Evolutionary conservation across 345 rosid species (phyloP), one percentile per base, ranked within the genome.

Genomic region (Populus tremula): DNA sequence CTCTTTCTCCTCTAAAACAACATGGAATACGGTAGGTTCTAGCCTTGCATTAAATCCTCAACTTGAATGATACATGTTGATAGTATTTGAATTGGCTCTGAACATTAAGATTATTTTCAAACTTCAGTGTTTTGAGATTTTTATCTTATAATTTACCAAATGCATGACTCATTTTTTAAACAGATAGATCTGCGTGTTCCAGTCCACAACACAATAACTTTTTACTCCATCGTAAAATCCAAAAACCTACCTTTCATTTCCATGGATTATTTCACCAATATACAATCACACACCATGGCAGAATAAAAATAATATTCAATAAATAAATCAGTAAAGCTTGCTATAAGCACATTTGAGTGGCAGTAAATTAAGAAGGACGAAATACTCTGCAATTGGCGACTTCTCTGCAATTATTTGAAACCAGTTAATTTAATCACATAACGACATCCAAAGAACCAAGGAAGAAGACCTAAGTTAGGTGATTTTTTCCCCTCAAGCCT

Each of bases 21-120:
- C 81, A 87, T 74, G 95, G 77, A 71, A 90, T 89, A 79, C 89
- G 97, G 98, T 93, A 88, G n/a, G 80, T 56, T 73, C 53, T 77
- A 59, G 63, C 39, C 38, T 78, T 27, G 27, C 65, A 41, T 65
- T 23, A 43, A 49, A 73, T n/a, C 67, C 33, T 74, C 29, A 29
- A 14, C 45, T 53, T 71, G 29, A 17, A 49, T 21, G n/a, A 43
- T 27, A 31, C 65, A 31, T 23, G 4, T 64, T 23, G 39, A 23
- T 11, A 12, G 23, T 14, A 27, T 14, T 76, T 67, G 13, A 36
- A 70, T 36, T 20, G 47, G 64, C 49, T 16, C 78, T 8, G 29
- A 9, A 54, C 43, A 38, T 66, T 2, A 33, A 38, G 35, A 53
- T n/a, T n/a, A n/a, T n/a, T n/a, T n/a, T n/a, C n/a, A n/a, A n/a